Percentiles rank a stretch among this genome's conserved stretches.
Conservation (phyloP, 371 early-diverging fungal species). For the Mucor saturninus region DNA sequence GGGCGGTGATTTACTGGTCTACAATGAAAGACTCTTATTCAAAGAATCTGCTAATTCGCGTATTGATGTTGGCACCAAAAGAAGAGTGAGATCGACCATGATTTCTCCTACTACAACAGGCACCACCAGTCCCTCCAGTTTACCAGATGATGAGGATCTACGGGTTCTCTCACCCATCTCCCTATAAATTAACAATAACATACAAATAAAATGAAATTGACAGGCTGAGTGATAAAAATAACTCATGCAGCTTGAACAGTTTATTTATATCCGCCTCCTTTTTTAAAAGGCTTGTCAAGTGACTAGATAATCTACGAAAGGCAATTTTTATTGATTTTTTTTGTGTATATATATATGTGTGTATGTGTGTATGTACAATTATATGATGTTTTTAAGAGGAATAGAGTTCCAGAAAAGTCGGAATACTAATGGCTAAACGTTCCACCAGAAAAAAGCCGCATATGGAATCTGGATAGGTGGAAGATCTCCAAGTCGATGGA, state of each 20-base stretch:
- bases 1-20: slow-evolving; percentile 26
- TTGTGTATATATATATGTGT: too few relatives aligned
- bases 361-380: not conserved
- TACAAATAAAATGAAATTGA: too few relatives aligned
- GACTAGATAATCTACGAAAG: too few relatives aligned
- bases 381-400: not conserved
- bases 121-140: not conserved
- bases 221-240: too few relatives aligned
- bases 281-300: too few relatives aligned
- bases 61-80: slow-evolving; percentile 17
- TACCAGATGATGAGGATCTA: not conserved
- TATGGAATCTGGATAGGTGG: slow-evolving; percentile 26
- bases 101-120: not conserved
- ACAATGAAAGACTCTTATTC: slow-evolving; percentile 20
- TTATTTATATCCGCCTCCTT: too few relatives aligned
- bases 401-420: slow-evolving; percentile 31
- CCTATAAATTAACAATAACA: not conserved
- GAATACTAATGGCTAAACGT: slow-evolving; percentile 29
- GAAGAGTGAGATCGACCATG: slow-evolving; percentile 6
- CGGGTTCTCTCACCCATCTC: not conserved
- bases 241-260: too few relatives aligned
- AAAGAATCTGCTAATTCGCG: slow-evolving; percentile 9
- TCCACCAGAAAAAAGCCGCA: slow-evolving; percentile 39
- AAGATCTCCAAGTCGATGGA: slow-evolving; percentile 2
- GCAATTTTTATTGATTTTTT: too few relatives aligned